These are phyloP conservation scores for Blastocystis sp. DNA, from an alignment of 352 stramenopile genomes.

Conservation along the genomic window DNA sequence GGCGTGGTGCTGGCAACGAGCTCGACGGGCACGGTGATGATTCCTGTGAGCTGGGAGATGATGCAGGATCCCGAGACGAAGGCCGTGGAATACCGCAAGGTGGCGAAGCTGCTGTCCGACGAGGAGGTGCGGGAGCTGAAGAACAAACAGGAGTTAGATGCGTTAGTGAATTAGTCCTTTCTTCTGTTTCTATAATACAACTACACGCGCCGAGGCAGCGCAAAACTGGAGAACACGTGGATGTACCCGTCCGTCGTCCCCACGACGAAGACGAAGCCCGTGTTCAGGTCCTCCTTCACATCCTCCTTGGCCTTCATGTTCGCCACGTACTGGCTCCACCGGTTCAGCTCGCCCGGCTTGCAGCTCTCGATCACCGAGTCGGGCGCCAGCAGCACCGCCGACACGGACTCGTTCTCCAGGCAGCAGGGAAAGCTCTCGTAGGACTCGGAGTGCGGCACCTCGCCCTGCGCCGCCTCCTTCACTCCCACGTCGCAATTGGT, in stretches of 20 bases:
- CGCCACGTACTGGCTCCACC: background rate
- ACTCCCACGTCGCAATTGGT: slow-evolving; percentile 23
- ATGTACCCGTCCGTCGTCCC: slow-evolving; percentile 63
- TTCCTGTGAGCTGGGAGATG: slow-evolving; percentile 67
- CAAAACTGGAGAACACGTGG: slow-evolving; percentile 67
- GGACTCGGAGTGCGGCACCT: slow-evolving; percentile 38
- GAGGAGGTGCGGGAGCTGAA: slow-evolving; percentile 55
- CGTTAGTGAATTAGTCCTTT: slow-evolving; percentile 52
- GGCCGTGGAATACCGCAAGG: slow-evolving; percentile 56
- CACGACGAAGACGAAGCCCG: slow-evolving; percentile 61
- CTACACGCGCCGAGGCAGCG: slow-evolving; percentile 25
- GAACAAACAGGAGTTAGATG: slow-evolving; percentile 56
- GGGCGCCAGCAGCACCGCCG: background rate
- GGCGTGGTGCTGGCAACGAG: slow-evolving; percentile 63
- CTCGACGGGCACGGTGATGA: slow-evolving; percentile 29
- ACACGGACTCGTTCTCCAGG: slow-evolving; percentile 57
- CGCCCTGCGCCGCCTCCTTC: background rate
- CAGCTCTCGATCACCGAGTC: slow-evolving; percentile 59
- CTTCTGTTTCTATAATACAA: slow-evolving; percentile 20
- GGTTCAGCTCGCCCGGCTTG: slow-evolving; percentile 22
- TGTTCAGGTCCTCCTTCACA: slow-evolving; percentile 7
- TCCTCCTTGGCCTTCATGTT: slow-evolving; percentile 34
- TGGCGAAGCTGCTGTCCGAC: slow-evolving; percentile 61
- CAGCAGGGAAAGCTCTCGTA: slow-evolving; percentile 60
- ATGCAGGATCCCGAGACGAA: slow-evolving; percentile 68